These are phyloP conservation scores for Selaginella moellendorffii DNA, from an alignment of 75 land plant genomes.

Conservation along the genomic window DNA sequence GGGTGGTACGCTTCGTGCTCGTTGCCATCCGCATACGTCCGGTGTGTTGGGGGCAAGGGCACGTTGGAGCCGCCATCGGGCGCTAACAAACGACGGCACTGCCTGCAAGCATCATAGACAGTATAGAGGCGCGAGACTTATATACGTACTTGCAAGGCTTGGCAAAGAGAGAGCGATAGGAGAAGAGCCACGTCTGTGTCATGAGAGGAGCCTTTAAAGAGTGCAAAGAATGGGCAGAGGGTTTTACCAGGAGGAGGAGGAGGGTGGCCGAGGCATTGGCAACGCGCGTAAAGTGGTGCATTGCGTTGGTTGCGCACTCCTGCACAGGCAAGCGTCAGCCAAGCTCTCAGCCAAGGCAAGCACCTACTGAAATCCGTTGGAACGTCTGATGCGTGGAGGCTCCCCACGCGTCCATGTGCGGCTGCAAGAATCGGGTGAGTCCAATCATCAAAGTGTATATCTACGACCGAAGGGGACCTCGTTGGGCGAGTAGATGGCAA, in stretches of 20 bases:
- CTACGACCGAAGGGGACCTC: slow-evolving; percentile 42
- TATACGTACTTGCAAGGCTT: slow-evolving; percentile 53
- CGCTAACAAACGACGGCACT: slow-evolving; percentile 44
- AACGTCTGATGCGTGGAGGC: neutral
- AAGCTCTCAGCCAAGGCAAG: neutral
- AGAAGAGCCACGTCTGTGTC: slow-evolving; percentile 67
- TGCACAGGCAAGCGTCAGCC: slow-evolving; percentile 18
- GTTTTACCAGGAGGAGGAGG: slow-evolving; percentile 44
- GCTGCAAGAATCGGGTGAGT: neutral
- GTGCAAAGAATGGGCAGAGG: slow-evolving; percentile 1
- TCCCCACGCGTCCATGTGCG: neutral
- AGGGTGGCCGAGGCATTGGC: slow-evolving; percentile 30
- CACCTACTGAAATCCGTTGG: neutral
- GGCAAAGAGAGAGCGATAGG: slow-evolving; percentile 57
- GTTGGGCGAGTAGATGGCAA: slow-evolving; percentile 83
- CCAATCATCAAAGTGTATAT: neutral
- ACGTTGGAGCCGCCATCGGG: slow-evolving; percentile 48
- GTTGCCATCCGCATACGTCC: slow-evolving; percentile 20
- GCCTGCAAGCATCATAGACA: slow-evolving; percentile 34
- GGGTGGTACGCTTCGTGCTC: neutral
- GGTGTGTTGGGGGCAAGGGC: slow-evolving; percentile 57
- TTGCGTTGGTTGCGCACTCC: slow-evolving; percentile 63
- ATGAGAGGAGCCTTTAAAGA: neutral
- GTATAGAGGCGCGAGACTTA: neutral
- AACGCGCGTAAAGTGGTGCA: slow-evolving; percentile 50